Evolutionary conservation across 257 asterid species (phyloP).

Genomic region (Anisodus acutangulus): DNA sequence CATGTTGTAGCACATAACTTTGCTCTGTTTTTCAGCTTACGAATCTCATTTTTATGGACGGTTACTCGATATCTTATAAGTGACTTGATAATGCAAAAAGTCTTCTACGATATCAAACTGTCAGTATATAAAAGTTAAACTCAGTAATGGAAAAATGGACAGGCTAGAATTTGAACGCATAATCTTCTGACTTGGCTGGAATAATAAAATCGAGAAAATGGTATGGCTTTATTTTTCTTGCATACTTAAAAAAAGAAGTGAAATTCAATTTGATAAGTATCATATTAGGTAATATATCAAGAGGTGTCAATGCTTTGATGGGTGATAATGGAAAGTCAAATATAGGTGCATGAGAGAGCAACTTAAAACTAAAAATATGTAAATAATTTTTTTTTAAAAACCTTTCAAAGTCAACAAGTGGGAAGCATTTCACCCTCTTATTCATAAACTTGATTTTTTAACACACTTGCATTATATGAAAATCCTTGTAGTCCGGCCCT

Average conservation of each 20-base stretch:
- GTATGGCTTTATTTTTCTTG: neutral
- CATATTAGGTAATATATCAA: neutral
- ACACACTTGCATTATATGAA: neutral
- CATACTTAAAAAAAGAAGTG: neutral
- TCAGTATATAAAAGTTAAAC: neutral
- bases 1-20: neutral
- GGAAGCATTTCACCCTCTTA: constrained; percentile 8
- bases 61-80: too few species aligned
- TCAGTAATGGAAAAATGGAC: constrained; percentile 35
- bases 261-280: constrained; percentile 21
- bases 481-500: too few species aligned
- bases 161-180: constrained; percentile 21
- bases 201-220: neutral
- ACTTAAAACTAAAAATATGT: neutral
- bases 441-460: neutral
- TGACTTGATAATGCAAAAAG: too few species aligned
- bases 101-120: neutral
- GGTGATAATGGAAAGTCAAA: constrained; percentile 33
- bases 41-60: neutral
- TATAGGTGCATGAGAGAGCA: constrained; percentile 27
- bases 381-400: too few species aligned
- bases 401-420: constrained; percentile 24
- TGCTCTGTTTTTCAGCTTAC: neutral
- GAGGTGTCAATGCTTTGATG: neutral
- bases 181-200: neutral